Base-by-base conservation (phyloP, 2,329 filamentous ascomycete genomes). In the Ilyonectria destructans region DNA sequence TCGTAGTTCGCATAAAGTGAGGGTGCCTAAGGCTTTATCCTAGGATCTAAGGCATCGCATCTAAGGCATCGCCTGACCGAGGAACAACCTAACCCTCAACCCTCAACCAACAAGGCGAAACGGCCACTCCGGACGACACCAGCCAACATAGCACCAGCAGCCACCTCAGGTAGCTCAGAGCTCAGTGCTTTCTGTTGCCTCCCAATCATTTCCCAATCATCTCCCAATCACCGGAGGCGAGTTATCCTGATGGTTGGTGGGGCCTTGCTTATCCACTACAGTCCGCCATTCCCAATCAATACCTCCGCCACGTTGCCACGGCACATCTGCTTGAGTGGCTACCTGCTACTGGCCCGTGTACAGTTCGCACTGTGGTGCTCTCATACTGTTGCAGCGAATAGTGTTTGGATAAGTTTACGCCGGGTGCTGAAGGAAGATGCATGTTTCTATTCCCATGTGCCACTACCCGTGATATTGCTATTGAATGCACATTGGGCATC, bases 261-360 rank as follows among this genome's bases (percentile, higher is more conserved):
- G 33, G 26, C 48, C 17, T 49, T n/a, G 62, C 31, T 62, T 56
- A 58, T 46, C 58, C 49, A 66, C 49, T 15, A 46, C 31, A 35
- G 3, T 62, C 74, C 74, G 61, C 73, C 69, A 75, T 75, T 77
- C 72, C 67, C 62, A 70, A 71, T 64, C 71, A 56, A 46, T 69
- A 62, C 65, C 68, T 70, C 67, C 68, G 71, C 69, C 73, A 78
- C 75, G 74, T 79, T 75, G 78, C 67, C 69, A 75, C 69, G 59
- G 68, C 71, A 72, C 70, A 70, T 75, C 58, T 71, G 68, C 76
- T 72, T 69, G 72, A 74, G 69, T 76, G 72, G 77, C 54, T 62
- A 58, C 67, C 58, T 62, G 56, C 67, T 55, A 56, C 29, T 62
- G 51, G 37, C 56, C 54, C 56, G 49, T 64, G 45, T 33, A 33